Evolutionary conservation across 805 yeast genomes (phyloP), one percentile per base, ranked within the genome.

Genomic region (Barnettozyma botsteinii): DNA sequence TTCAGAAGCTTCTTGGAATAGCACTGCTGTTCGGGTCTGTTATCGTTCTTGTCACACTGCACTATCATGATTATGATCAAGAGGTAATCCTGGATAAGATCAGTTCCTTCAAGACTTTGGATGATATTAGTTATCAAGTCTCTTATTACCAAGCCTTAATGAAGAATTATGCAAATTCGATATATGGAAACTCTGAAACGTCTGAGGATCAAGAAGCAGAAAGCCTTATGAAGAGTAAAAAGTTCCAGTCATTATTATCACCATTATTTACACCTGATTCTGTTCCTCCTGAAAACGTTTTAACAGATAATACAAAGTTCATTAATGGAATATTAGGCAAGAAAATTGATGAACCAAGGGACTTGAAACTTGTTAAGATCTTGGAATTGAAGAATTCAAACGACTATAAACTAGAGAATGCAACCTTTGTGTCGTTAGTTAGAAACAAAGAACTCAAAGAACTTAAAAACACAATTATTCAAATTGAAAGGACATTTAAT

Each of bases 371-470:
- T 5, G 22, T 42, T 6, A 49, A 49, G 31, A 47, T 46, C 5
- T 40, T 40, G 4, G 48, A 42, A 9, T 18, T 33, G 5, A 40
- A 33, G 15, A 45, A 40, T 28, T 42, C 46, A n/a, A 10, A 15
- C 7, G 11, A 32, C 3, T 54, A 51, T 31, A 8, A 40, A 14
- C 39, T 48, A n/a, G 89, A 82, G 7, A 84, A 79, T 52, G 95
- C 95, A 3, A 83, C 95, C 1, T 69, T 86, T 36, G 54, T 83
- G 14, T 75, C 85, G 4, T 64, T 86, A 40, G 93, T 81, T n/a
- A 66, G 88, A 44, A 84, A 85, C 53, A 53, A 69, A 7, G 95
- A 86, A 51, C 54, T 72, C 15, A 49, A 49, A 0, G 68, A 60
- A 1, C 66, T 85, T 9, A 51, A 74, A 1, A 47, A 51, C 10